Conservation (phyloP, 805 yeast species). For the Cyberlindnera bimundalis region DNA sequence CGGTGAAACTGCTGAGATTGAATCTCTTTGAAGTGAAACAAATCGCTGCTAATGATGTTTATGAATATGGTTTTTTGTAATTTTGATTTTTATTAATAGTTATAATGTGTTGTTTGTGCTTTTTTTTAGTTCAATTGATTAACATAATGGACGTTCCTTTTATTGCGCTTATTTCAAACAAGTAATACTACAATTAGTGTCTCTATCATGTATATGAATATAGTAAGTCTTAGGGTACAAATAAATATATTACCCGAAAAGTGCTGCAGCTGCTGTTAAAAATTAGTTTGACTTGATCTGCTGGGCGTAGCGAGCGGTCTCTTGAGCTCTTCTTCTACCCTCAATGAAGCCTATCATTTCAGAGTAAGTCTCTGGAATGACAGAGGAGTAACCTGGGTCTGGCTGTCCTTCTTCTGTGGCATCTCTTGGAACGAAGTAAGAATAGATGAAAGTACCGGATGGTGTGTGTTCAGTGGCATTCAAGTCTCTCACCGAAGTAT, state of each 20-base stretch:
- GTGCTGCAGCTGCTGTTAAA: too few relatives aligned
- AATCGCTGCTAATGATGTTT: conserved; percentile 3
- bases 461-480: conserved; percentile 59
- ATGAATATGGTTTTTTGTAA: neutral
- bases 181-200: too few relatives aligned
- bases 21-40: conserved; percentile 15
- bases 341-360: conserved; percentile 92
- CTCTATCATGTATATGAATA: too few relatives aligned
- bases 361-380: conserved; percentile 80
- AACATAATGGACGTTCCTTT: too few relatives aligned
- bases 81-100: neutral
- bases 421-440: conserved; percentile 78
- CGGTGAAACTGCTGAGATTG: conserved; percentile 31
- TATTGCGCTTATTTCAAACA: too few relatives aligned
- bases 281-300: conserved; percentile 33
- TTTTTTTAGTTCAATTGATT: too few relatives aligned
- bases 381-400: conserved; percentile 63
- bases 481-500: conserved; percentile 69
- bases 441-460: conserved; percentile 85
- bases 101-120: too few relatives aligned
- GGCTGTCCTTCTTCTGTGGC: conserved; percentile 29
- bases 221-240: neutral
- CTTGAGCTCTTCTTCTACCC: conserved; percentile 86
- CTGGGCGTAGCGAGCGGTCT: conserved; percentile 65
- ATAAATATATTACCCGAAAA: neutral